Base-by-base conservation (phyloP, 495 filamentous ascomycete species). In the Aspergillus nanangensis region DNA sequence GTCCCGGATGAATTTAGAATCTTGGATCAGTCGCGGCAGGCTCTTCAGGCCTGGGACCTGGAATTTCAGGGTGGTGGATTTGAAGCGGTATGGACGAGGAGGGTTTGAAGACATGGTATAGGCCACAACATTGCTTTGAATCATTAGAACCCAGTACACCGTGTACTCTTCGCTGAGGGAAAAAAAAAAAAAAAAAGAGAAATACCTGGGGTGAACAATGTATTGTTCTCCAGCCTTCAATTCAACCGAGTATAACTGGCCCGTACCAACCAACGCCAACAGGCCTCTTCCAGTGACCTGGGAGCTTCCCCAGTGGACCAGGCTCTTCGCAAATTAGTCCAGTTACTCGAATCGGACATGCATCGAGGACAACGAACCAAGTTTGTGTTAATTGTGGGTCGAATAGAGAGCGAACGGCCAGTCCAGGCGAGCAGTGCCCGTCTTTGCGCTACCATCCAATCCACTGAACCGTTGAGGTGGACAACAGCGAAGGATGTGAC, bases 351-450 rank as follows among this genome's bases (percentile, higher is more conserved):
- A 15, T 39, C 37, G 25, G 22, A 46, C 10, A 27, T 18, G 18
- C 23, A 4, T 7, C 8, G 10, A n/a, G 9, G 20, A 24, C 3
- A 4, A 27, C 8, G 15, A 24, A 86, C 84, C 69, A 96, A 72
- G 47, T 75, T 82, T 23, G 73, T 74, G 48, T 90, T 90, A 37
- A 91, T 70, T 22, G 77, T 83, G 1, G 93, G 92, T 19, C 76
- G 76, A 10, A 93, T 75, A 13, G 77, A 69, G 19, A 98, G 72
- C 2, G 88, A 88, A 60, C 91, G 83, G 21, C 93, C 93, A n/a
- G 90, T 94, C 93, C 93, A 98, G 44, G 93, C 94, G 9, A 96
- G 75, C 44, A 98, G 74, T 8, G 88, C 89, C 48, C 85, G 81
- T 41, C 87, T 74, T 61, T 95, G 91, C 9, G 86, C 76, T 21